Evolutionary conservation across 1,284 basidiomycete genomes (phyloP), one percentile per base, ranked within the genome.

Genomic region (Boletellus deceptivus): DNA sequence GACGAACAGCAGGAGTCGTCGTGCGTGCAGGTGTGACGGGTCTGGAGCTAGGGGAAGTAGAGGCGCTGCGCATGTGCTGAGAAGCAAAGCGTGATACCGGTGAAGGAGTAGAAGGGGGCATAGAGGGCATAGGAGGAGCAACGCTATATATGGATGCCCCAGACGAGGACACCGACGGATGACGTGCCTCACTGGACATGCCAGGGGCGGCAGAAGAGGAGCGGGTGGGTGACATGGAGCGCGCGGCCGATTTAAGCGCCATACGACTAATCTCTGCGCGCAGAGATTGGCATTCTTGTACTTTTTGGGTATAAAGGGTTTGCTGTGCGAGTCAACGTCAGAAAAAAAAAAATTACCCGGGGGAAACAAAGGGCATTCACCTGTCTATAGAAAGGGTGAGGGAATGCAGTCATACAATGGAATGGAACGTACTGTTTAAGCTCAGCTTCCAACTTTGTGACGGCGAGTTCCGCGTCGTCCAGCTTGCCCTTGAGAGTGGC

Each of bases 221-320:
- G 48, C 68, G 56, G 43, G 58, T 36, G 56, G 62, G 53, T 55
- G 62, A 47, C 57, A 66, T 53, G 56, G 72, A 47, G 68, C 69
- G 43, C 2, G 75, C 65, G 29, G 77, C 64, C 18, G 75, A 73
- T 60, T 75, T 79, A 54, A 80, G 65, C 52, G 68, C 67, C 43
- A 59, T 47, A 47, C 83, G 78, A 67, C 70, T 79, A 51, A 86
- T 69, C 69, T 89, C 86, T 50, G 76, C 73, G 44, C 82, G 82
- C 43, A 89, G 76, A 60, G 74, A 74, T 62, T 84, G 80, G 61
- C 76, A 81, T 70, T 89, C 86, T 70, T 83, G 83, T 51, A 79
- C 73, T 75, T 83, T 85, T 73, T 83, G 79, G 56, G 75, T 72
- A 69, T 82, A 83, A 64, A 78, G 75, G 51, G 73, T 64, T 67